phyloP scores from a whole-genome alignment of 352 stramenopile species.

The Phytophthora sp. region DNA sequence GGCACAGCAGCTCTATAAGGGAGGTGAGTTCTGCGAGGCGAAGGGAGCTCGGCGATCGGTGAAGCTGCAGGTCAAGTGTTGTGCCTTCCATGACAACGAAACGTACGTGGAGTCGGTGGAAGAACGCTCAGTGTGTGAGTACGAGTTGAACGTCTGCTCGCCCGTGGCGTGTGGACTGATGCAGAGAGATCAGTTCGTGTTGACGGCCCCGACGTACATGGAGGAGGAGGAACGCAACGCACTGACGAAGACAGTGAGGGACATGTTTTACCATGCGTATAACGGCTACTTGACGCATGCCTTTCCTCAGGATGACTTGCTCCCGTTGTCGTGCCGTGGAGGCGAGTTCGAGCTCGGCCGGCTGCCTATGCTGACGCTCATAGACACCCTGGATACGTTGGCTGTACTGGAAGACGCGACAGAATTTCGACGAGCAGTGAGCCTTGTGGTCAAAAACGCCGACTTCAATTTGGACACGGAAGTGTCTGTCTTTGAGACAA shows the following conservation, averaged over 20 bases:
- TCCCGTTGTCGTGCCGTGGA: slow-evolving; percentile 72
- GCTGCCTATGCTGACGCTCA: slow-evolving; percentile 88
- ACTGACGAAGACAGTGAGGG: slow-evolving; percentile 69
- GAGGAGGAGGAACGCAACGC: slow-evolving; percentile 60
- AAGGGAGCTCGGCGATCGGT: slow-evolving; percentile 30
- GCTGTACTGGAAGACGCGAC: slow-evolving; percentile 80
- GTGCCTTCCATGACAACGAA: slow-evolving; percentile 76
- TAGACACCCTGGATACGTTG: slow-evolving; percentile 92
- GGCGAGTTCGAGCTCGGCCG: slow-evolving; percentile 81
- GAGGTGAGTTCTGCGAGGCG: slow-evolving; percentile 45
- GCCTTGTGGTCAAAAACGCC: slow-evolving; percentile 57
- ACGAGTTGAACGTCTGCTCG: slow-evolving; percentile 75
- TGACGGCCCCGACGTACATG: slow-evolving; percentile 53
- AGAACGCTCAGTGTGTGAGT: slow-evolving; percentile 58
- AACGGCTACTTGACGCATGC: slow-evolving; percentile 84
- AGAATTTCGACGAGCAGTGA: slow-evolving; percentile 78
- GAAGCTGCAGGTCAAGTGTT: slow-evolving; percentile 77
- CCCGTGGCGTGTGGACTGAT: slow-evolving; percentile 75
- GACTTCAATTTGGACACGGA: slow-evolving; percentile 89
- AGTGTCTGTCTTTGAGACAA: slow-evolving; percentile 95
- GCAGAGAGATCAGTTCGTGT: slow-evolving; percentile 73
- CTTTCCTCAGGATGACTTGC: slow-evolving; percentile 83
- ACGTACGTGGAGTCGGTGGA: slow-evolving; percentile 79
- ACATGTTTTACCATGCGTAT: slow-evolving; percentile 93
- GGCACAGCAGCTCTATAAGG: slow-evolving; percentile 57